These are phyloP conservation scores for Nannochloris sp. DNA, from an alignment of 139 green algal species.

Conservation along the genomic window DNA sequence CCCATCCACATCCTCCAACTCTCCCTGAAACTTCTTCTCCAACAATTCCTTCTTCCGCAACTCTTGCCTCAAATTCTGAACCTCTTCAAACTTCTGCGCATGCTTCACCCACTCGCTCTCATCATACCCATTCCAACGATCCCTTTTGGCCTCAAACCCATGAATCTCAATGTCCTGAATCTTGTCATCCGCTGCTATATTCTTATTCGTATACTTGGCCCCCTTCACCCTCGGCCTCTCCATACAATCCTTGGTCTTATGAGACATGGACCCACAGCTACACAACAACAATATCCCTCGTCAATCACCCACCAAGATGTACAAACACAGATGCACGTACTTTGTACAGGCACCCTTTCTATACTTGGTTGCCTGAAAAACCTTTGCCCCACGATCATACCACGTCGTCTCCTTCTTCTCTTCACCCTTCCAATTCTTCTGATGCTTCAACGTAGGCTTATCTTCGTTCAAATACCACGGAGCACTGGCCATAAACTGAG, in stretches of 20 bases:
- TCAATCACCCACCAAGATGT: background rate
- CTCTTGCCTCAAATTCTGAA: conserved; percentile 48
- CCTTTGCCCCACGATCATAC: conserved; percentile 89
- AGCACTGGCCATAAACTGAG: conserved; percentile 93
- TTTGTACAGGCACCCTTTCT: conserved; percentile 96
- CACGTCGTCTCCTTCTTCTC: conserved; percentile 52
- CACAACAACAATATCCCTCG: background rate
- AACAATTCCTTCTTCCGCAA: conserved; percentile 49
- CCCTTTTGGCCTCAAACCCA: conserved; percentile 85
- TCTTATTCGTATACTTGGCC: conserved; percentile 78
- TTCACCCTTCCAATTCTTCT: conserved; percentile 86
- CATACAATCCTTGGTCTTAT: conserved; percentile 93
- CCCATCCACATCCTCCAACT: conserved; percentile 20
- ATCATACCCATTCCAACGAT: conserved; percentile 94
- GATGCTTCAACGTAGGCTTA: conserved; percentile 91
- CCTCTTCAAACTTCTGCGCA: conserved; percentile 58
- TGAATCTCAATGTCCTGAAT: conserved; percentile 72
- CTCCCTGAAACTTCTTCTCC: conserved; percentile 36
- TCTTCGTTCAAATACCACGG: conserved; percentile 94
- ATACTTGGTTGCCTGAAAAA: conserved; percentile 89
- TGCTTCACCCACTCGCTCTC: conserved; percentile 57
- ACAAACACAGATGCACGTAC: conserved; percentile 44
- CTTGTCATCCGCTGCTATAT: conserved; percentile 94
- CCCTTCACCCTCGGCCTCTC: conserved; percentile 83
- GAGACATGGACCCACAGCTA: conserved; percentile 86